Base-by-base conservation (phyloP, 345 rosid species). In the Rubroshorea leprosula region DNA sequence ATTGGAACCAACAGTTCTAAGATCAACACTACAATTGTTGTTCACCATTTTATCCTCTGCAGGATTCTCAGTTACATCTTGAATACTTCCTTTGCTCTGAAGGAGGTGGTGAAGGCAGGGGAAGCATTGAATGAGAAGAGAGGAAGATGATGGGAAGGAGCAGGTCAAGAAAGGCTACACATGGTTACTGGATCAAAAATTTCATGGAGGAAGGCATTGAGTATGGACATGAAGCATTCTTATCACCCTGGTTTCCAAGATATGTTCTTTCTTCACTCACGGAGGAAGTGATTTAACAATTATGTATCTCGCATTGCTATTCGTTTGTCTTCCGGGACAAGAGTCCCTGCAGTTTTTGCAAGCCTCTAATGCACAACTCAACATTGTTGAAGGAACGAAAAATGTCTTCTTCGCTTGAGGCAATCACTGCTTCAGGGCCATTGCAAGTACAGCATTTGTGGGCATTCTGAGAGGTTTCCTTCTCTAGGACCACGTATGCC, bases 161-260 rank as follows among this genome's bases (percentile, higher is more conserved):
- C 31, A 57, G 19, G 39, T 20, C 20, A 11, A 51, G 12, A 27
- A 65, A 49, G 17, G 45, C 58, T 5, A 19, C 1, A 0, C 22
- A 21, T 31, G 10, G 23, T 25, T 16, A 14, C 15, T 65, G 57
- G 68, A 50, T 57, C 19, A 22, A 50, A 16, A 19, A 31, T 23
- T 57, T 49, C 23, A 49, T 65, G 68, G 61, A 20, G 14, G n/a
- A n/a, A n/a, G n/a, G n/a, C n/a, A n/a, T n/a, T n/a, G 24, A n/a
- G 24, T 14, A 29, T 23, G 62, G 57, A 23, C 57, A 49, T 31
- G 57, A 20, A 35, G 63, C 57, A 4, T 65, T 56, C n/a, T 21
- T 39, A 9, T 44, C 68, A 11, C 26, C 49, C 6, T 57, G 68
- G 68, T 31, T 65, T 10, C 23, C 62, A 35, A 65, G 57, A 44